Conservation (phyloP, 257 asterid genomes). For the Rauvolfia tetraphylla region DNA sequence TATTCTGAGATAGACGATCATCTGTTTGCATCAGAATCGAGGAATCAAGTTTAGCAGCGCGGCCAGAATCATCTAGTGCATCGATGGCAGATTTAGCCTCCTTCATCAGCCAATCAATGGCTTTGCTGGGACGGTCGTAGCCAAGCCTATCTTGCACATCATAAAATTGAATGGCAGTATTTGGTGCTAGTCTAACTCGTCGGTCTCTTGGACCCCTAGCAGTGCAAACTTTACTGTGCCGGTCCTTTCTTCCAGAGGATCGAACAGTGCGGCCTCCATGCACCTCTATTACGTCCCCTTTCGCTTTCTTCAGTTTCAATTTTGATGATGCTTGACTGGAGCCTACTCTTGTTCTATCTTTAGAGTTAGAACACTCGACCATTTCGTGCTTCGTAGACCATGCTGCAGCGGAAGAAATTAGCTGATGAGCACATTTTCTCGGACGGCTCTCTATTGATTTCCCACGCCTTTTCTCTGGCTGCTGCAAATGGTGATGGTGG, state of each 20-base stretch:
- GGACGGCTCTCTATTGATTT: neutral
- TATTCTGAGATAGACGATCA: neutral
- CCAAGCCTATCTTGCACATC: slow-evolving; percentile 87
- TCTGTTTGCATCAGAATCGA: neutral
- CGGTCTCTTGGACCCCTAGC: slow-evolving; percentile 78
- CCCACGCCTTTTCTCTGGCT: neutral
- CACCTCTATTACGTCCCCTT: slow-evolving; percentile 4
- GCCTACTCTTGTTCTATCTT: slow-evolving; percentile 10
- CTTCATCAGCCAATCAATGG: slow-evolving; percentile 86
- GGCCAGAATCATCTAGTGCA: slow-evolving; percentile 12
- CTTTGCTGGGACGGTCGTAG: slow-evolving; percentile 86
- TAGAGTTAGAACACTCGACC: neutral
- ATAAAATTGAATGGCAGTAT: slow-evolving; percentile 81
- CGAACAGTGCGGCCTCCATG: slow-evolving; percentile 29
- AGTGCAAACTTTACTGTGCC: slow-evolving; percentile 87
- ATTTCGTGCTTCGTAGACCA: neutral
- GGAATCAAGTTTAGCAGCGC: slow-evolving; percentile 1
- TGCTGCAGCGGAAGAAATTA: neutral
- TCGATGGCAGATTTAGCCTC: slow-evolving; percentile 52
- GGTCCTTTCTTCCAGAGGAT: slow-evolving; percentile 72
- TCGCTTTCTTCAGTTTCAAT: slow-evolving; percentile 7
- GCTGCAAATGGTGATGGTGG: slow-evolving; percentile 1
- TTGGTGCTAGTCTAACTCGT: slow-evolving; percentile 73
- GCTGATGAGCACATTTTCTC: slow-evolving; percentile 9
- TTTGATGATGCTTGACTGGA: neutral